Evolutionary conservation across 2,329 filamentous ascomycete genomes (phyloP).

Genomic region (Ophiostoma himal-ulmi): DNA sequence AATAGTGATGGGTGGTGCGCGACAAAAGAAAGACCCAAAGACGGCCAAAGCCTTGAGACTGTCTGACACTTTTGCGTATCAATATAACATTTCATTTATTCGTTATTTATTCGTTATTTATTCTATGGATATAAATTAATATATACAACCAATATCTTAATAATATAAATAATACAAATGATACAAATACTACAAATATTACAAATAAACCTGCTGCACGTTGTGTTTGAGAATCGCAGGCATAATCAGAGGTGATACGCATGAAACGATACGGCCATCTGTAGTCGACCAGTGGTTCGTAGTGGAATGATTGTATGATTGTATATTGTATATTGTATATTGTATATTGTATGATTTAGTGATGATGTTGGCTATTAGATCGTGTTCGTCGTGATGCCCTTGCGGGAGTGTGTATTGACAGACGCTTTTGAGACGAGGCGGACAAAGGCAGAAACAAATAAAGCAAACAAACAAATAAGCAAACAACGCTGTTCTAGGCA

Average conservation of each 20-base stretch:
- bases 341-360: no score
- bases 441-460: no score
- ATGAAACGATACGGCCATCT: background rate
- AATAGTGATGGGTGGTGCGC: no score
- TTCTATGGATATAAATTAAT: background rate
- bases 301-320: background rate
- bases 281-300: no score
- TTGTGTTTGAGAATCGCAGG: background rate
- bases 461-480: background rate
- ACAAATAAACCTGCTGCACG: background rate
- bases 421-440: background rate
- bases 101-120: background rate
- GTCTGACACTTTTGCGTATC: background rate
- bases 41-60: background rate
- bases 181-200: background rate
- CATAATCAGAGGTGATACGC: background rate
- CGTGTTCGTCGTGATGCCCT: conserved; percentile 2
- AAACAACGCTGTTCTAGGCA: background rate
- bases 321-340: background rate
- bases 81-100: no score
- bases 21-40: no score
- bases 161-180: background rate
- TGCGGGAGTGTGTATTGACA: conserved; percentile 1
- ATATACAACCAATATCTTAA: background rate
- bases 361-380: background rate